Percentiles rank a stretch among this genome's conserved stretches.
These are phyloP conservation scores for Betula pendula DNA, from an alignment of 306 rosid genomes.

Conservation along the genomic window DNA sequence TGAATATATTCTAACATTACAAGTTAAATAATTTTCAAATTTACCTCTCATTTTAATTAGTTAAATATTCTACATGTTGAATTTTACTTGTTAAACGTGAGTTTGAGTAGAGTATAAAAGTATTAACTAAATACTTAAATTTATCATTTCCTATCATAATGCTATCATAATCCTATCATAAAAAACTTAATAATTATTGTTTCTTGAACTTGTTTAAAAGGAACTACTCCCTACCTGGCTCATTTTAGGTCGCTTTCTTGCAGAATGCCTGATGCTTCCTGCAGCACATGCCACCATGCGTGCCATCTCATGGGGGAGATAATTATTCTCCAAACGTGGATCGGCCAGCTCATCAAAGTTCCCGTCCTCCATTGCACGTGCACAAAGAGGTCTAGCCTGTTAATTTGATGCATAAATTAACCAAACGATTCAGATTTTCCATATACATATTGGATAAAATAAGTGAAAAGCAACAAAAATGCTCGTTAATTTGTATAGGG, in stretches of 20 bases:
- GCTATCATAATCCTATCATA: too few species aligned
- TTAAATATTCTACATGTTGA: too few species aligned
- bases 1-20: too few species aligned
- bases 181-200: not conserved
- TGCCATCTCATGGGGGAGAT: conserved; percentile 46
- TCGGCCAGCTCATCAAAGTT: conserved; percentile 53
- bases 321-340: conserved; percentile 54
- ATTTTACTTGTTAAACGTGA: too few species aligned
- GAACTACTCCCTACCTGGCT: conserved; percentile 55
- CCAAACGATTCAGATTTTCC: not conserved
- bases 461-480: not conserved
- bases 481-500: not conserved
- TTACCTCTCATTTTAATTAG: too few species aligned
- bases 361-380: conserved; percentile 46
- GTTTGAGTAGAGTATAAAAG: too few species aligned
- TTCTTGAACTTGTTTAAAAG: not conserved
- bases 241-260: conserved; percentile 77
- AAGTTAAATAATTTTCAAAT: too few species aligned
- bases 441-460: not conserved
- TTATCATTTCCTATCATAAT: too few species aligned
- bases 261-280: conserved; percentile 64
- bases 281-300: conserved; percentile 84
- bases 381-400: conserved; percentile 77
- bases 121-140: too few species aligned
- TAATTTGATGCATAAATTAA: conserved; percentile 27